phyloP scores from a whole-genome alignment of 2,329 filamentous ascomycete genomes.

The Juglanconis juglandina region DNA sequence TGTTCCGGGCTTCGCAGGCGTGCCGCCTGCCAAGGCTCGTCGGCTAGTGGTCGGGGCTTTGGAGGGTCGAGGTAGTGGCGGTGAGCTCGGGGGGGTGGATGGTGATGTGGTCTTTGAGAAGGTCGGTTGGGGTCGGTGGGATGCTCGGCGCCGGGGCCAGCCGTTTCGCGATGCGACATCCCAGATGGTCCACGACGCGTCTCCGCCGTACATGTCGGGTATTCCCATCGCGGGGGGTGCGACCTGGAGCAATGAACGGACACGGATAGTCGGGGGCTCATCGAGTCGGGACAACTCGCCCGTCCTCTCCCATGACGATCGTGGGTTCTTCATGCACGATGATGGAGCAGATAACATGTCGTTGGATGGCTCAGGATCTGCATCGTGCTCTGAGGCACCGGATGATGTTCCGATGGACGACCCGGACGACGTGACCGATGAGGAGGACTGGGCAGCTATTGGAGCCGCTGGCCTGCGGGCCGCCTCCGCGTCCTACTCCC shows the following conservation, averaged over 20 bases:
- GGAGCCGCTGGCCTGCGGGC: conserved; percentile 80
- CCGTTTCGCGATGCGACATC: conserved; percentile 39
- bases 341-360: conserved; percentile 96
- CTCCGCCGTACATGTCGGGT: conserved; percentile 43
- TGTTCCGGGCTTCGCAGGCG: conserved; percentile 86
- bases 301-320: conserved; percentile 71
- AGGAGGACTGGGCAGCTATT: conserved; percentile 92
- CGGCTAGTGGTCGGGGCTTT: conserved; percentile 88
- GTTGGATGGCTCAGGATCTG: conserved; percentile 65
- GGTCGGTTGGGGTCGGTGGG: conserved; percentile 96
- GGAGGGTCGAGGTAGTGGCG: conserved; percentile 67
- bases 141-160: conserved; percentile 72
- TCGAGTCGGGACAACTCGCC: conserved; percentile 68
- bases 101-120: conserved; percentile 86
- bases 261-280: conserved; percentile 47
- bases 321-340: conserved; percentile 60
- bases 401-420: conserved; percentile 66
- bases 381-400: conserved; percentile 72
- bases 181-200: conserved; percentile 39
- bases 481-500: conserved; percentile 56
- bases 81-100: conserved; percentile 57
- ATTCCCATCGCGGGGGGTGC: conserved; percentile 54
- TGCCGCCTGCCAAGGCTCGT: conserved; percentile 84
- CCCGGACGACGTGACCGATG: conserved; percentile 82
- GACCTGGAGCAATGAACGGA: conserved; percentile 43